phyloP scores from a whole-genome alignment of 2,329 filamentous ascomycete genomes.

The Akanthomyces dipterigenus region DNA sequence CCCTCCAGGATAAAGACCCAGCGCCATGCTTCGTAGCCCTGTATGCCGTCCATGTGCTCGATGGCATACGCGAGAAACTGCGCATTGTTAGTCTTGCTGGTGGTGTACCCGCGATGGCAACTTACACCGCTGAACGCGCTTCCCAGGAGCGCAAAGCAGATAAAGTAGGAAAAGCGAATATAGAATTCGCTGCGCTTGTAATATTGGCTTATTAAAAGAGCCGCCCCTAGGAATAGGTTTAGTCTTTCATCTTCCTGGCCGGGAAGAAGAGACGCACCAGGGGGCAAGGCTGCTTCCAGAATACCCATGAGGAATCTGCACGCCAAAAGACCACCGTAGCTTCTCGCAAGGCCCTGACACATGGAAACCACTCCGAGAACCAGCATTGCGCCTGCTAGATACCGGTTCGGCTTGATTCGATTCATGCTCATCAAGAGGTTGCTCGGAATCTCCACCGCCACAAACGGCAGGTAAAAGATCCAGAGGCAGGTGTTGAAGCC shows the following conservation, averaged over 20 bases:
- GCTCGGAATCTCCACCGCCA: constrained; percentile 52
- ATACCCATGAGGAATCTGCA: constrained; percentile 15
- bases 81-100: too few relatives aligned
- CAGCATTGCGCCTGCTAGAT: constrained; percentile 12
- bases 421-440: constrained; percentile 30
- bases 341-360: constrained; percentile 14
- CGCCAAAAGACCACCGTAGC: constrained; percentile 11
- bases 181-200: constrained; percentile 13
- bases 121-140: constrained; percentile 13
- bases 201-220: constrained; percentile 13
- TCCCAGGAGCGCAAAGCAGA: constrained; percentile 13
- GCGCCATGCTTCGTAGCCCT: constrained; percentile 32
- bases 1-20: constrained; percentile 60
- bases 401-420: constrained; percentile 14
- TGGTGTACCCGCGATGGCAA: too few relatives aligned
- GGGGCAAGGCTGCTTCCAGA: constrained; percentile 12
- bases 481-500: constrained; percentile 39
- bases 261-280: not conserved
- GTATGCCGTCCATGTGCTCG: constrained; percentile 9
- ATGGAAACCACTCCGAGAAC: constrained; percentile 14
- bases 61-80: constrained; percentile 14
- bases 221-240: not conserved
- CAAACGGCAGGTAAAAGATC: constrained; percentile 62
- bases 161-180: constrained; percentile 14
- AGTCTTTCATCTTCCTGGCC: not conserved